A percentile compares a stretch with the other conserved stretches of the same genome.
Conservation (phyloP, 2,329 filamentous ascomycete species). For the Xylaria sp. region DNA sequence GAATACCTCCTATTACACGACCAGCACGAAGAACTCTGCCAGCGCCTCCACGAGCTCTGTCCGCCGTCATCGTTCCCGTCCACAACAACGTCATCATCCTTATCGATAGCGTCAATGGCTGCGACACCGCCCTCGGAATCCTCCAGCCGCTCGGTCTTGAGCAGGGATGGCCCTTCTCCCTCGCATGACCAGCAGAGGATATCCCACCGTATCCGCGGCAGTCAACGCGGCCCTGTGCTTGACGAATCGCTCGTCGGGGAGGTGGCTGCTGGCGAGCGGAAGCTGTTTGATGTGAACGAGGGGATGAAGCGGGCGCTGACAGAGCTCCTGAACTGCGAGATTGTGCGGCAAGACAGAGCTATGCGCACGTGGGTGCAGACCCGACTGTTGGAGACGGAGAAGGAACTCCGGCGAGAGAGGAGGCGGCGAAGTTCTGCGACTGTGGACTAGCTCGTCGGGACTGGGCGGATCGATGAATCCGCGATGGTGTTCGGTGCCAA, state of each 20-base stretch:
- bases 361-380: slow-evolving; percentile 70
- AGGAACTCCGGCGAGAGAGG: slow-evolving; percentile 65
- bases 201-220: slow-evolving; percentile 31
- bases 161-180: slow-evolving; percentile 53
- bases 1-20: slow-evolving; percentile 65
- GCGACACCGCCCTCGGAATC: slow-evolving; percentile 68
- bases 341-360: slow-evolving; percentile 61
- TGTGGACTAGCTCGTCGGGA: slow-evolving; percentile 39
- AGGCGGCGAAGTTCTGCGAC: slow-evolving; percentile 58
- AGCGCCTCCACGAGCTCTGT: slow-evolving; percentile 63
- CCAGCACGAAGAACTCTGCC: slow-evolving; percentile 64
- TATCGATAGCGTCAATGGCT: slow-evolving; percentile 48
- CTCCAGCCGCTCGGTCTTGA: slow-evolving; percentile 62
- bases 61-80: slow-evolving; percentile 46
- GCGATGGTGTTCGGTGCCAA: neutral
- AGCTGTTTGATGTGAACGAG: slow-evolving; percentile 67
- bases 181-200: slow-evolving; percentile 48
- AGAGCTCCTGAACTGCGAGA: slow-evolving; percentile 70
- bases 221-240: slow-evolving; percentile 53
- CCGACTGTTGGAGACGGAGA: slow-evolving; percentile 69
- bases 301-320: slow-evolving; percentile 71
- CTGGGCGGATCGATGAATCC: neutral
- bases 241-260: slow-evolving; percentile 62
- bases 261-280: slow-evolving; percentile 64
- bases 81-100: neutral